These are phyloP conservation scores for Selenicereus undatus DNA, from an alignment of 148 eudicot genomes.

Conservation along the genomic window DNA sequence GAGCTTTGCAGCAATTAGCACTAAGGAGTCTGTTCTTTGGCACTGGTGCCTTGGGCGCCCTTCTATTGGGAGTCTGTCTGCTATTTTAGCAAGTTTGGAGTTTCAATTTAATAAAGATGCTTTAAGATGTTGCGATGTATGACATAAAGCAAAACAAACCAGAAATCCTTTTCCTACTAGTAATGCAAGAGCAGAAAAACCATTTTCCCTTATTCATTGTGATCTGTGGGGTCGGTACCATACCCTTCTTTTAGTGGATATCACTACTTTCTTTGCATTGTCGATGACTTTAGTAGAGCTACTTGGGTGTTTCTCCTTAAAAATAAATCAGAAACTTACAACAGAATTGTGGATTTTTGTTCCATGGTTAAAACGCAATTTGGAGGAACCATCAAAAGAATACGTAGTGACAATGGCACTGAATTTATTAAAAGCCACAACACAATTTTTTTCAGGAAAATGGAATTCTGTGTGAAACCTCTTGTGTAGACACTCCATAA, in stretches of 20 bases:
- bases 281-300: constrained; percentile 7
- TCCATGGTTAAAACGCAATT: constrained; percentile 2
- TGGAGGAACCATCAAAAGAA: background rate
- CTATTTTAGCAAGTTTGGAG: background rate
- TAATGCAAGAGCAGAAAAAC: background rate
- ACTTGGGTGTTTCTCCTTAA: constrained; percentile 1
- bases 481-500: background rate
- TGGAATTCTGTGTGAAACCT: background rate
- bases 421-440: background rate
- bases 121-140: constrained; percentile 2
- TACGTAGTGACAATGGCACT: constrained; percentile 5
- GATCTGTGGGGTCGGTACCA: too few species aligned
- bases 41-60: background rate
- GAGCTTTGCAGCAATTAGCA: too few species aligned
- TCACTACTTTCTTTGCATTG: constrained; percentile 3
- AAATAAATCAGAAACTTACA: background rate
- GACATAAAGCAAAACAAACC: background rate
- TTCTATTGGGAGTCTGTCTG: background rate
- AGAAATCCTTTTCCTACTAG: background rate
- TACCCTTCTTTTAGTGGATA: background rate
- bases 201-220: too few species aligned
- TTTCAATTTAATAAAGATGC: too few species aligned
- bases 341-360: background rate
- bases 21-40: background rate
- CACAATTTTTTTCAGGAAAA: background rate